phyloP scores from a whole-genome alignment of 805 yeast genomes.

The Wickerhamomyces subpelliculosus region DNA sequence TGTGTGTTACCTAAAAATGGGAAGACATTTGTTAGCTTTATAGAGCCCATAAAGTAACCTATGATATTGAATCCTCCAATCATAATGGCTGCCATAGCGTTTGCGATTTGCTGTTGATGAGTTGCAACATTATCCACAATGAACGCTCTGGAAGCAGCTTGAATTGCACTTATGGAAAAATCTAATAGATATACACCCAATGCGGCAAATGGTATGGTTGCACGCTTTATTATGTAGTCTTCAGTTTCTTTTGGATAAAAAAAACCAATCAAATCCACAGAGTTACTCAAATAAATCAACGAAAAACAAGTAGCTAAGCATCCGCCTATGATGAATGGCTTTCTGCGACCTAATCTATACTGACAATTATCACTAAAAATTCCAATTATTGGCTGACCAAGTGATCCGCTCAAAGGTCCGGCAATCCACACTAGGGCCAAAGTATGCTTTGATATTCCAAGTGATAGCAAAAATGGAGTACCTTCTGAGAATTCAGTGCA shows the following conservation, averaged over 20 bases:
- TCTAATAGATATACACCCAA: conserved; percentile 46
- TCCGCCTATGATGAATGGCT: conserved; percentile 54
- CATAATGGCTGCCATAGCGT: conserved; percentile 64
- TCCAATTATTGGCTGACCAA: conserved; percentile 62
- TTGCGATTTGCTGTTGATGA: conserved; percentile 49
- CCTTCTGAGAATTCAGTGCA: conserved; percentile 60
- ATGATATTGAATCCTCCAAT: conserved; percentile 52
- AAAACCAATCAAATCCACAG: conserved; percentile 31
- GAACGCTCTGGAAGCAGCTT: conserved; percentile 53
- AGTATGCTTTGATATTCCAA: conserved; percentile 52
- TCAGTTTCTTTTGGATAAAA: conserved; percentile 20
- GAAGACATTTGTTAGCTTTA: conserved; percentile 32
- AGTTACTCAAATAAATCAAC: conserved; percentile 37
- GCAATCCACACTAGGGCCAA: conserved; percentile 61
- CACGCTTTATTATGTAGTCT: conserved; percentile 21
- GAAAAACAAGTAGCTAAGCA: conserved; percentile 40
- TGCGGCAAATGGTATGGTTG: conserved; percentile 44
- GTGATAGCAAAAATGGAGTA: conserved; percentile 50
- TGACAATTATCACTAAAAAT: conserved; percentile 46
- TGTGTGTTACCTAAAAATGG: conserved; percentile 41
- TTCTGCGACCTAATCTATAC: conserved; percentile 40
- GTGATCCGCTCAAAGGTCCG: conserved; percentile 56
- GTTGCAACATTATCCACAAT: conserved; percentile 56
- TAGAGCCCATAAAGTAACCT: conserved; percentile 48
- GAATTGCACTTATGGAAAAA: conserved; percentile 51